Evolutionary conservation across 2,329 filamentous ascomycete species (phyloP), one percentile per base, ranked within the genome.

Genomic region (Cercospora sp.): DNA sequence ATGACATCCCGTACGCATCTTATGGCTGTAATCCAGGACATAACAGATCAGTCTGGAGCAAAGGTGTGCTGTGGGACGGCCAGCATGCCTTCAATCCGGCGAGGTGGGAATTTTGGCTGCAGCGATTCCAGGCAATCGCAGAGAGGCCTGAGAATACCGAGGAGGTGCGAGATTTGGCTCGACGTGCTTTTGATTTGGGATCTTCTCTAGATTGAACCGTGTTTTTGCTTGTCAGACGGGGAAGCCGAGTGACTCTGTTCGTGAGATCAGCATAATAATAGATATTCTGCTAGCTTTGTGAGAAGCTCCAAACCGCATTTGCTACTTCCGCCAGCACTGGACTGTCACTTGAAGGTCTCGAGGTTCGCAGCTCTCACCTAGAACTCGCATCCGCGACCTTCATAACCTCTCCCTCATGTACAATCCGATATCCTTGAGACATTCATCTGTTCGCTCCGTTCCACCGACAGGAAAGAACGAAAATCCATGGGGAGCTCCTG

Each of bases 401-500:
- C 71, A 77, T 59, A 72, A 67, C 30, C 66, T 58, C 63, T 74
- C 74, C 26, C 74, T 77, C 59, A 83, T 76, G 74, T 82, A 83
- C 9, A 69, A 72, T 28, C 75, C 78, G 12, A 79, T 82, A 69
- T 81, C 81, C 63, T 79, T 76, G 68, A 82, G 63, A 13, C 74
- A 79, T 62, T 80, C 76, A 67, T 81, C 76, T 5, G 80, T 79
- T 26, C 74, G 77, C 71, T 78, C 76, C 21, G 74, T 77, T 12
- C 74, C 73, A 28, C 74, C 74, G 0, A 78, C 79, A 0, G 77
- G 76, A 76, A 82, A 82, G 69, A 76, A 77, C 61, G 81, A 81
- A 69, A 86, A 88, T 0, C 82, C 85, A 79, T 88, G 86, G 18
- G 84, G 80, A 8, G 82, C 84, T 0, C 86, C 85, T 8, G 72